Evolutionary conservation across 2,329 filamentous ascomycete genomes (phyloP).

Genomic region (Aspergillus pseudonomiae): DNA sequence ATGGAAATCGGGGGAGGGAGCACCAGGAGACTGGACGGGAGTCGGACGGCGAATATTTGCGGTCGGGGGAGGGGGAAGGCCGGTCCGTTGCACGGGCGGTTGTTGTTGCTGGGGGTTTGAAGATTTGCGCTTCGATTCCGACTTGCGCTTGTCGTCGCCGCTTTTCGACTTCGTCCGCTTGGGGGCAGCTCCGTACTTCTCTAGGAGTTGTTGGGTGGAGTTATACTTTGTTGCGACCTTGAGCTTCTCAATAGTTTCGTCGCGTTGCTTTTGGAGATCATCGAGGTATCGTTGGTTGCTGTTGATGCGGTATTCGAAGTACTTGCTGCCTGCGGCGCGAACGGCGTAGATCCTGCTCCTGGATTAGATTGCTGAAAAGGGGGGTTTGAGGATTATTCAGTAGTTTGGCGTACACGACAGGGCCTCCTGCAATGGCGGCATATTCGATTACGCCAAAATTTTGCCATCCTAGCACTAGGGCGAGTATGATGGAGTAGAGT

Average conservation of each 20-base stretch:
- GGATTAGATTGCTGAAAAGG: background rate
- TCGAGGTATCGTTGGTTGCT: constrained; percentile 70
- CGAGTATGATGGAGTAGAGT: constrained; percentile 77
- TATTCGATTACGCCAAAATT: constrained; percentile 79
- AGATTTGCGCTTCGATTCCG: constrained; percentile 22
- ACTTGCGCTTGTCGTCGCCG: constrained; percentile 26
- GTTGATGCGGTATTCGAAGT: constrained; percentile 81
- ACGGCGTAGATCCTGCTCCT: constrained; percentile 74
- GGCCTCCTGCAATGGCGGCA: constrained; percentile 74
- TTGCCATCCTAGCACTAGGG: constrained; percentile 81
- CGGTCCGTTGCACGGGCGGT: constrained; percentile 50
- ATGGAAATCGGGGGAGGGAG: constrained; percentile 27
- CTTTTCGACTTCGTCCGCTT: constrained; percentile 32
- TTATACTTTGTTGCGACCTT: constrained; percentile 96
- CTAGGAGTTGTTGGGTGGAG: constrained; percentile 86
- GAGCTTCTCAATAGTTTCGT: constrained; percentile 87
- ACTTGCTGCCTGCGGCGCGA: constrained; percentile 66
- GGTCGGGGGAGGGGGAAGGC: constrained; percentile 63
- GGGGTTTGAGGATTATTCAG: background rate
- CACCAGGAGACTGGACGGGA: constrained; percentile 13
- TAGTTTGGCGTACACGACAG: constrained; percentile 64
- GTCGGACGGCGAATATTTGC: constrained; percentile 59
- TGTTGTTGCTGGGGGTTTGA: constrained; percentile 28
- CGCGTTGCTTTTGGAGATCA: constrained; percentile 74
- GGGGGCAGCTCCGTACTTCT: constrained; percentile 82